Evolutionary conservation across 2,329 filamentous ascomycete species (phyloP), one percentile per base, ranked within the genome.

Genomic region (Aspergillus sp.): DNA sequence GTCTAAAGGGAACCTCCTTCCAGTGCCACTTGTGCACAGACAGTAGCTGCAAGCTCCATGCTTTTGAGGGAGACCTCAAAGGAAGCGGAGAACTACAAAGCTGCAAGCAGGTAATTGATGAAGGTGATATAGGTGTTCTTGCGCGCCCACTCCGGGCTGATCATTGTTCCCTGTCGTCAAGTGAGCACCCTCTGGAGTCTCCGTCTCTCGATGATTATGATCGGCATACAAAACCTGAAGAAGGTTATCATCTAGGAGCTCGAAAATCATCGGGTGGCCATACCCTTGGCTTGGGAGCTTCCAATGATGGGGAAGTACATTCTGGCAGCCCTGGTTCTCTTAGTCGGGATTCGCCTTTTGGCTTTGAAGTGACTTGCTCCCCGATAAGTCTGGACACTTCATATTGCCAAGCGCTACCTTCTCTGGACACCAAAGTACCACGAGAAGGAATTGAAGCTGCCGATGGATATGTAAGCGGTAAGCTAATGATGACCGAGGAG

Each of bases 11-110:
- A 5, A 23, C 30, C 4, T 12, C n/a, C 32, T 25, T 28, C 23
- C 30, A 21, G 36, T 62, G 60, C 17, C 60, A 62, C 36, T 10
- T 56, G 28, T 62, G 60, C 39, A 23, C 52, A 17, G 25, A 39
- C 1, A 38, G 12, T 10, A n/a, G 19, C 21, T 32, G 28, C 39
- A 49, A 39, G 23, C n/a, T 39, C n/a, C 25, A 17, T 5, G 25
- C 19, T 23, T 13, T 15, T 13, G 10, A 17, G 23, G 17, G 15
- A 4, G 12, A 36, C 32, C 12, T 5, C 5, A 12, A 13, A 36
- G 32, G 5, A 36, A 36, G 4, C 7, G n/a, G 4, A 8, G 25
- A 50, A 17, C 12, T 28, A 4, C 17, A 10, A 13, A 50, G n/a
- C n/a, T 30, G n/a, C 25, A 17, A 5, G 3, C 25, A 12, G 15